Base-by-base conservation (phyloP, 768 basidiomycete genomes). In the Lentinula sp. region DNA sequence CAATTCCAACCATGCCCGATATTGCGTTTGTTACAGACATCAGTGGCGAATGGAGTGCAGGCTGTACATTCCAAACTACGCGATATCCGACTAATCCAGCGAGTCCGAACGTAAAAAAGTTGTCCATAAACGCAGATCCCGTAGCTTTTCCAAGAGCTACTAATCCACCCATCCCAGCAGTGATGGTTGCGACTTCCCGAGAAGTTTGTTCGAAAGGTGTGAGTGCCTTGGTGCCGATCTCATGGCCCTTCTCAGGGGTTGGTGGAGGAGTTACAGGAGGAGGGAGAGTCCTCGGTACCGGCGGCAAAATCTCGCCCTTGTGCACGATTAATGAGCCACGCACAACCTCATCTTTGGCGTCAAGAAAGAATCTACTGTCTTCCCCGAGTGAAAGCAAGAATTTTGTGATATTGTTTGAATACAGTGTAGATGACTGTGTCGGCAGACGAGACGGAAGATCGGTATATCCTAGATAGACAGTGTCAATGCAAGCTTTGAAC, bases 21-120 rank as follows among this genome's bases (percentile, higher is more conserved):
- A 93, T 89, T 3, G 92, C 91, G 67, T 93, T 93, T 11, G 91
- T 94, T 5, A 94, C 92, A 8, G 89, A 91, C 91, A 95, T 95
- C 61, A 94, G 75, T 13, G 93, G 93, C 21, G 92, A 93, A 70
- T 95, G 93, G 54, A 94, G 72, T 16, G 93, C 92, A 43, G 93
- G 93, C 32, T 88, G 83, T 46, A 95, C 93, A 61, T 89, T 89
- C 92, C 92, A 95, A 16, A 95, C 86, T 4, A 93, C 91, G 66
- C 91, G 85, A 68, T 93, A 93, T 16, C 93, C 93, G 57, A 94
- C 89, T 46, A 94, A 69, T 31, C 90, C 88, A 48, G 93, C 93
- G 64, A 95, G 78, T 18, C 93, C 91, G 68, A 95, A 93, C 1
- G 89, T 92, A 69, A 93, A 93, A 72, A 94, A 91, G 68, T 86